phyloP scores from a whole-genome alignment of 257 asterid species.

The Ocimum tenuiflorum region DNA sequence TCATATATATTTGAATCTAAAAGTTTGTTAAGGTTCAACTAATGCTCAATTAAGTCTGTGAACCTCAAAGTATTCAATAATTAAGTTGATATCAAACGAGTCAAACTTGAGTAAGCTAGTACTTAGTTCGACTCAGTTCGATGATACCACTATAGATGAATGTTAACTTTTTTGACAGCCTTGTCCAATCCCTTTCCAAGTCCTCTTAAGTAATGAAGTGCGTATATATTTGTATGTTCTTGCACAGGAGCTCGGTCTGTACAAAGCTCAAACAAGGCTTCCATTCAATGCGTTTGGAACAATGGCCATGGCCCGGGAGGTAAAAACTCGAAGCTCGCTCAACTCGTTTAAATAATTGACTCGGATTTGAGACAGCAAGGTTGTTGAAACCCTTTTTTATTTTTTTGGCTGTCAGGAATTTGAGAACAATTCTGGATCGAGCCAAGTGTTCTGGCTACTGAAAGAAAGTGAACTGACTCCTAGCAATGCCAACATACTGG shows the following conservation, averaged over 20 bases:
- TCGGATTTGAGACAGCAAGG: background rate
- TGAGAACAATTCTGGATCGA: conserved; percentile 89
- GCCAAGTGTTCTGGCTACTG: conserved; percentile 95
- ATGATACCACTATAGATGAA: background rate
- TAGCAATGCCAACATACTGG: conserved; percentile 93
- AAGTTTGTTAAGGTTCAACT: no score
- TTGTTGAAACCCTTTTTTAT: conserved; percentile 6
- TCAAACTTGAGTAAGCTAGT: no score
- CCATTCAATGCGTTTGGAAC: conserved; percentile 98
- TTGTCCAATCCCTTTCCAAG: background rate
- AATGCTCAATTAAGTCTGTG: no score
- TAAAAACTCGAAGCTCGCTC: conserved; percentile 24
- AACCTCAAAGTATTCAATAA: no score
- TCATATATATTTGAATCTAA: no score
- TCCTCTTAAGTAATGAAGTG: no score
- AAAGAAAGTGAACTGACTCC: conserved; percentile 99
- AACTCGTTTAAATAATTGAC: background rate
- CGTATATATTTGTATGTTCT: conserved; percentile 17
- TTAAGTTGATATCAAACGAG: no score
- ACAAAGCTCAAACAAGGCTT: conserved; percentile 95
- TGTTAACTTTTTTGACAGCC: background rate
- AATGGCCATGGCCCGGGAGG: conserved; percentile 99
- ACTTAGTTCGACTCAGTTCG: no score
- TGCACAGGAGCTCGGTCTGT: conserved; percentile 83
- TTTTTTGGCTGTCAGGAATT: conserved; percentile 54